Percentiles rank a stretch among this genome's conserved stretches.
These are phyloP conservation scores for Colletotrichum godetiae DNA, from an alignment of 2,329 filamentous ascomycete genomes.

Conservation along the genomic window DNA sequence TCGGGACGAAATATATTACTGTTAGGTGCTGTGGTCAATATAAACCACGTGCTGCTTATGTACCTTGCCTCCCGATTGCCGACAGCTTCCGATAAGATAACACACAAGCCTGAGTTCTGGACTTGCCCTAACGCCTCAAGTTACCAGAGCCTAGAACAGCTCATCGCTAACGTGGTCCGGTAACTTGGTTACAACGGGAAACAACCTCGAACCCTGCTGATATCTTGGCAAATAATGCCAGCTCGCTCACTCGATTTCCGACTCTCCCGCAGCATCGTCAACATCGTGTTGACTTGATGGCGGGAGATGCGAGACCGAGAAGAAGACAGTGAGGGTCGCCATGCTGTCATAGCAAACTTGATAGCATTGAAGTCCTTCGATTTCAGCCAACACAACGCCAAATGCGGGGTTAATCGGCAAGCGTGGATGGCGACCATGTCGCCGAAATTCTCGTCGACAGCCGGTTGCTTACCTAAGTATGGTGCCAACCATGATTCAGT, in stretches of 20 bases:
- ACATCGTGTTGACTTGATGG: too few relatives aligned
- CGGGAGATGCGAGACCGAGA: not conserved
- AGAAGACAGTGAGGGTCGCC: not conserved
- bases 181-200: not conserved
- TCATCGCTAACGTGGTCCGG: not conserved
- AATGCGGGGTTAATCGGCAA: not conserved
- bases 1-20: not conserved
- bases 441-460: not conserved
- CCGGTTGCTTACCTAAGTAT: not conserved
- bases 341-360: not conserved
- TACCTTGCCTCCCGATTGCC: not conserved
- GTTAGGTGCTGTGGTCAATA: not conserved
- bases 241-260: not conserved
- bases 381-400: not conserved
- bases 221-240: not conserved
- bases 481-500: not conserved
- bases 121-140: not conserved
- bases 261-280: not conserved
- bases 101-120: not conserved
- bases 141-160: not conserved
- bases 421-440: not conserved
- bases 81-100: conserved; percentile 22
- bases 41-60: conserved; percentile 4
- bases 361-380: not conserved
- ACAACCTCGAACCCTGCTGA: not conserved